Evolutionary conservation across 306 rosid genomes (phyloP).

Genomic region (Lupinus albus): DNA sequence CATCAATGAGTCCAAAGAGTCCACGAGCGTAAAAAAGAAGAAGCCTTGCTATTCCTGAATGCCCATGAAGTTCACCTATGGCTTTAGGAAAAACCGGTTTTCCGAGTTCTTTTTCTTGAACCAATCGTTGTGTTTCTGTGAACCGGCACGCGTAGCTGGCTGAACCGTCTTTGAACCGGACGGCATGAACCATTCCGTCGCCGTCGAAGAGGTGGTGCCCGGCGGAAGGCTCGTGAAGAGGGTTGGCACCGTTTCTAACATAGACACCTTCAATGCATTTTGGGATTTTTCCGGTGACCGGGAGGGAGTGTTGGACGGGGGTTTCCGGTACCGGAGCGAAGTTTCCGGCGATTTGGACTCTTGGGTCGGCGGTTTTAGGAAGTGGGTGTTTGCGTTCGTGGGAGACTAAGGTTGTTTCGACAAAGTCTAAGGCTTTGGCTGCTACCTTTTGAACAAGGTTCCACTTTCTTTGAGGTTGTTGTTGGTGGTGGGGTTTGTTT

Average conservation of each 20-base stretch:
- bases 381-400: slow-evolving; percentile 63
- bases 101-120: slow-evolving; percentile 70
- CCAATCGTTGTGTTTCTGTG: slow-evolving; percentile 75
- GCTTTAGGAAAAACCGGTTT: slow-evolving; percentile 87
- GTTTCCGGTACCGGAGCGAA: slow-evolving; percentile 88
- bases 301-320: slow-evolving; percentile 46
- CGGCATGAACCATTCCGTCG: slow-evolving; percentile 96
- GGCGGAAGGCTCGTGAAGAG: slow-evolving; percentile 72
- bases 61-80: slow-evolving; percentile 97
- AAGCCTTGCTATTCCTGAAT: slow-evolving; percentile 86
- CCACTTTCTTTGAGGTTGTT: slow-evolving; percentile 42
- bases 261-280: slow-evolving; percentile 78
- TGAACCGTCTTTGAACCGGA: slow-evolving; percentile 51
- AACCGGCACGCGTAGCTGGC: slow-evolving; percentile 82
- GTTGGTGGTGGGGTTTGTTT: slow-evolving; percentile 13
- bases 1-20: slow-evolving; percentile 67
- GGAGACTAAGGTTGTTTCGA: slow-evolving; percentile 59
- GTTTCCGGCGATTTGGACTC: slow-evolving; percentile 87
- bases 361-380: slow-evolving; percentile 90
- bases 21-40: slow-evolving; percentile 75
- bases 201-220: slow-evolving; percentile 99
- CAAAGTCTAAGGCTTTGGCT: slow-evolving; percentile 60
- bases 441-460: slow-evolving; percentile 63
- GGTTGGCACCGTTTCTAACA: slow-evolving; percentile 93
- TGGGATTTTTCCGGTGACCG: slow-evolving; percentile 69